phyloP scores from a whole-genome alignment of 108 stramenopile species.

The Pseudonitzschia multistriata region DNA sequence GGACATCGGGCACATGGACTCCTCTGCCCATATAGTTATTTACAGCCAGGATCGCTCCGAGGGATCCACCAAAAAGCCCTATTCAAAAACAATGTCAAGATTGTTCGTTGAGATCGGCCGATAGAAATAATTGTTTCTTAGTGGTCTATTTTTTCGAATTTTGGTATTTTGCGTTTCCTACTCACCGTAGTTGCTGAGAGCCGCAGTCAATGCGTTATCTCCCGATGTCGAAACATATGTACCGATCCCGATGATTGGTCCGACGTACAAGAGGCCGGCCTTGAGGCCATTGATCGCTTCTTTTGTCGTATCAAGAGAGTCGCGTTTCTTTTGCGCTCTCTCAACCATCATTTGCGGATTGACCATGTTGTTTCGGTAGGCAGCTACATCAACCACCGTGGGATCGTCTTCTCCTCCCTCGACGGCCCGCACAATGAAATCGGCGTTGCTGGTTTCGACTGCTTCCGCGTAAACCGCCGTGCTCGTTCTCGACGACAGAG shows the following conservation, averaged over 20 bases:
- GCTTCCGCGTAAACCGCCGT: neutral
- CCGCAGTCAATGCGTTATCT: neutral
- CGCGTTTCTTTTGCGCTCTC: slow-evolving; percentile 30
- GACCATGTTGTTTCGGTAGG: slow-evolving; percentile 31
- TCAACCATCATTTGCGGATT: slow-evolving; percentile 34
- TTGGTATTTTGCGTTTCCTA: neutral
- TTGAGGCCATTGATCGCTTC: slow-evolving; percentile 31
- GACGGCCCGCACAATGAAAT: slow-evolving; percentile 20
- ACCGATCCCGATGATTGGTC: slow-evolving; percentile 19
- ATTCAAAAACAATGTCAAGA: neutral
- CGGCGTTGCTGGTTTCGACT: neutral
- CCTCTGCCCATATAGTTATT: slow-evolving; percentile 28
- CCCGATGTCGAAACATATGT: slow-evolving; percentile 17
- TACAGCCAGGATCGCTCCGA: slow-evolving; percentile 19
- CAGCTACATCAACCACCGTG: slow-evolving; percentile 34
- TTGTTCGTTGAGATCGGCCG: neutral
- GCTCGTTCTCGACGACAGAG: neutral
- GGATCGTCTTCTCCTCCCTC: slow-evolving; percentile 32
- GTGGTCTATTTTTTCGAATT: neutral
- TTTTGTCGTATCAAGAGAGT: slow-evolving; percentile 16
- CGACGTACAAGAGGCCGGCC: slow-evolving; percentile 27
- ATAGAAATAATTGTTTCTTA: neutral
- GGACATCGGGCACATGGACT: slow-evolving; percentile 25
- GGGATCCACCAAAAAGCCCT: slow-evolving; percentile 22
- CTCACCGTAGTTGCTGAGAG: slow-evolving; percentile 22